These are phyloP conservation scores for Xylaria cubensis DNA, from an alignment of 495 filamentous ascomycete genomes.

Conservation along the genomic window DNA sequence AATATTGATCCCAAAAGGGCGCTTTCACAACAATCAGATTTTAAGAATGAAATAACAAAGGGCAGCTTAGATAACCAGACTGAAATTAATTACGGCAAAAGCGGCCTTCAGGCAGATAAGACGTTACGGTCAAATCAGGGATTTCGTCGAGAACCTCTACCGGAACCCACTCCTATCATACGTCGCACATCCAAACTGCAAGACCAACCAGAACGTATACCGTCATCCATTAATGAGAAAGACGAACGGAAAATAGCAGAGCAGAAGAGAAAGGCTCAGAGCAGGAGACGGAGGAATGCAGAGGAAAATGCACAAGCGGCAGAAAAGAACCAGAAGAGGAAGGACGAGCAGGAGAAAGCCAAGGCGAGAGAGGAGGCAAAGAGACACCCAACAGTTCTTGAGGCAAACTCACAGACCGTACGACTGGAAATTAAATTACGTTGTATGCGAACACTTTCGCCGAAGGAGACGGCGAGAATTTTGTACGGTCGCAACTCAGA, in stretches of 20 bases:
- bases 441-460: constrained; percentile 8
- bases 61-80: neutral
- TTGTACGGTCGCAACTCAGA: neutral
- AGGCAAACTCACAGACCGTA: constrained; percentile 1
- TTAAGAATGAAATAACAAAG: neutral
- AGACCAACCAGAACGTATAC: neutral
- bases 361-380: neutral
- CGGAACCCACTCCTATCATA: neutral
- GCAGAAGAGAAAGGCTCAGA: neutral
- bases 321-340: neutral
- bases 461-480: neutral
- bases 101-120: neutral
- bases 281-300: neutral
- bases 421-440: constrained; percentile 2
- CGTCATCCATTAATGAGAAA: neutral
- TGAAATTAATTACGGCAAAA: neutral
- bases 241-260: neutral
- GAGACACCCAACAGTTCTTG: neutral
- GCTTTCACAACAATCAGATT: neutral
- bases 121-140: neutral
- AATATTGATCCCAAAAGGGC: neutral
- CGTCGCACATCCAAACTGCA: neutral
- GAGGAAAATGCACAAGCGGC: constrained; percentile 2
- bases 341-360: neutral
- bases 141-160: neutral